Evolutionary conservation across 2,329 filamentous ascomycete species (phyloP).

Genomic region (Fusarium pilosicola): DNA sequence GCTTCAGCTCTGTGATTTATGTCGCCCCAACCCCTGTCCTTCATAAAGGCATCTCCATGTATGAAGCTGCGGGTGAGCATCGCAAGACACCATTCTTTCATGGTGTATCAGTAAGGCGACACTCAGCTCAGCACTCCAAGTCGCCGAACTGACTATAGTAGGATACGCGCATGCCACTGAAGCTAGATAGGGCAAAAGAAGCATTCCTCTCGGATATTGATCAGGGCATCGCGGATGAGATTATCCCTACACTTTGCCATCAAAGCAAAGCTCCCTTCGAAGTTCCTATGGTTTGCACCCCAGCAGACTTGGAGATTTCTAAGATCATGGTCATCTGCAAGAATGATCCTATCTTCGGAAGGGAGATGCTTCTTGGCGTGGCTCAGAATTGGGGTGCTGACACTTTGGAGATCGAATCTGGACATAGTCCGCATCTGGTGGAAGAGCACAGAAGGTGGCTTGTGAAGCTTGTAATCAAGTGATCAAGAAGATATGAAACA

Average conservation of each 20-base stretch:
- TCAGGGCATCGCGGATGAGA: background rate
- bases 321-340: conserved; percentile 17
- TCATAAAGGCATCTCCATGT: conserved; percentile 22
- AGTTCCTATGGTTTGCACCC: conserved; percentile 3
- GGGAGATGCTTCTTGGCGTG: background rate
- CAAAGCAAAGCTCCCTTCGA: conserved; percentile 24
- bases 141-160: background rate
- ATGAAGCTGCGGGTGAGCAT: conserved; percentile 3
- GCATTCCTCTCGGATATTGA: conserved; percentile 30
- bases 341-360: conserved; percentile 7
- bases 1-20: conserved; percentile 9
- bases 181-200: background rate
- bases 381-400: conserved; percentile 19
- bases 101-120: conserved; percentile 1
- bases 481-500: background rate
- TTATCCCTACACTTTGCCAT: conserved; percentile 2
- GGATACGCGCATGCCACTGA: conserved; percentile 16
- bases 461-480: background rate
- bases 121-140: rapidly evolving
- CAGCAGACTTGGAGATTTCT: background rate
- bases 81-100: conserved; percentile 13
- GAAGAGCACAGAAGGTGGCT: conserved; percentile 14
- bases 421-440: conserved; percentile 30
- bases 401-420: conserved; percentile 20
- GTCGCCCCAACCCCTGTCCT: conserved; percentile 16